These are phyloP conservation scores for Hygrocybe punicea DNA, from an alignment of 768 basidiomycete genomes.

Conservation along the genomic window DNA sequence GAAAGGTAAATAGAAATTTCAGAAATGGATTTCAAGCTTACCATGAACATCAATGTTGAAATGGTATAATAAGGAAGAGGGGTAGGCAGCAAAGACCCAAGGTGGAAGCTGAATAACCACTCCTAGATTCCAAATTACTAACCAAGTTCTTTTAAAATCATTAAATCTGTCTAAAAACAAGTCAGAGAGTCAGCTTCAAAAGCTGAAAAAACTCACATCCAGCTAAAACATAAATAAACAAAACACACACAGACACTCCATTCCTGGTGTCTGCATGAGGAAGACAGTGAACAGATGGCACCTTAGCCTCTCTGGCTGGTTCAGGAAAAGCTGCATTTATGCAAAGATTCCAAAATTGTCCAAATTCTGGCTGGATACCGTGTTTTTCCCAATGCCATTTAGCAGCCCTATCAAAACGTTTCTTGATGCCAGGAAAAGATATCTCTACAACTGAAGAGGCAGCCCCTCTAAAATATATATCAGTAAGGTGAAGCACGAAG, in stretches of 20 bases:
- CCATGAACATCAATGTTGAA: slow-evolving; percentile 32
- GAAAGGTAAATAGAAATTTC: background rate
- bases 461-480: background rate
- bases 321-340: slow-evolving; percentile 19
- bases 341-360: slow-evolving; percentile 29
- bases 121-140: slow-evolving; percentile 36
- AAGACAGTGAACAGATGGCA: slow-evolving; percentile 15
- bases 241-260: slow-evolving; percentile 27
- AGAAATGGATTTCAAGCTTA: slow-evolving; percentile 10
- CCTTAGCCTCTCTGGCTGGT: background rate
- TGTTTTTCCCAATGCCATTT: slow-evolving; percentile 13
- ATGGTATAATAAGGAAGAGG: slow-evolving; percentile 33
- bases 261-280: slow-evolving; percentile 33
- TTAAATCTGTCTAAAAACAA: slow-evolving; percentile 18
- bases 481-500: background rate
- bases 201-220: background rate
- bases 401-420: slow-evolving; percentile 10
- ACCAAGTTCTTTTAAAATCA: slow-evolving; percentile 22
- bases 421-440: slow-evolving; percentile 21
- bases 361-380: slow-evolving; percentile 20
- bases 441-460: background rate
- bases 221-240: slow-evolving; percentile 25
- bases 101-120: slow-evolving; percentile 33
- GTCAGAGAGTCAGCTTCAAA: background rate
- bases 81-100: slow-evolving; percentile 29